Evolutionary conservation across 768 basidiomycete species (phyloP).

Genomic region (Kwoniella sp.): DNA sequence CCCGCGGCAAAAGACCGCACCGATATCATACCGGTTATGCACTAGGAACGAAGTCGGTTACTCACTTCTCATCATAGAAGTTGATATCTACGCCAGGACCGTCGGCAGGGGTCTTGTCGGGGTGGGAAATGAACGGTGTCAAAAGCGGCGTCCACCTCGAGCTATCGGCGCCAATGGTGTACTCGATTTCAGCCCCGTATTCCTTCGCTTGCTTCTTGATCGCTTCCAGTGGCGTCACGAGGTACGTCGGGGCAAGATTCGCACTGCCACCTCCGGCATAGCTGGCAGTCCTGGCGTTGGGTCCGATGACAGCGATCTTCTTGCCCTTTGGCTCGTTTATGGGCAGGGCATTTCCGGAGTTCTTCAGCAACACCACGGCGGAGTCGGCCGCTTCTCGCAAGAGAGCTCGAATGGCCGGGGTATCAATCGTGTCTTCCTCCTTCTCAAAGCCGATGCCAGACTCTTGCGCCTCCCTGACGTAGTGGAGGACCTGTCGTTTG

Average conservation of each 20-base stretch:
- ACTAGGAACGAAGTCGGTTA: too few relatives aligned
- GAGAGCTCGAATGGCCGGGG: constrained; percentile 53
- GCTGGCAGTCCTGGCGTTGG: constrained; percentile 48
- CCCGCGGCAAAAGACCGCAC: too few relatives aligned
- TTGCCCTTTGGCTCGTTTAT: constrained; percentile 48
- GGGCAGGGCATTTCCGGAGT: constrained; percentile 64
- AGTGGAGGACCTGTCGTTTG: constrained; percentile 59
- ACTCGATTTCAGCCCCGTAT: constrained; percentile 56
- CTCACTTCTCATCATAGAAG: constrained; percentile 40
- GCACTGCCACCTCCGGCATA: constrained; percentile 72
- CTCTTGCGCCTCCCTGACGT: constrained; percentile 60
- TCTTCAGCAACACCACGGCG: constrained; percentile 68
- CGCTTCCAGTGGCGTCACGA: constrained; percentile 67
- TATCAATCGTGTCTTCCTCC: constrained; percentile 24
- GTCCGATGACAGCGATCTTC: constrained; percentile 73
- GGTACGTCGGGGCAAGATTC: constrained; percentile 69
- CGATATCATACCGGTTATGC: too few relatives aligned
- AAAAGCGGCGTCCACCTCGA: constrained; percentile 59
- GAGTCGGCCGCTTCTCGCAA: constrained; percentile 64
- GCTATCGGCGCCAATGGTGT: constrained; percentile 60
- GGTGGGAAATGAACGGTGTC: constrained; percentile 42
- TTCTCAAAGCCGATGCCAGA: constrained; percentile 64
- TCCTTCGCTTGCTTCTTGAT: constrained; percentile 60
- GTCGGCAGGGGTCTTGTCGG: constrained; percentile 42
- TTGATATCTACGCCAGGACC: constrained; percentile 39